These are phyloP conservation scores for Coniferiporia weirii DNA, from an alignment of 1,284 basidiomycete genomes.

Conservation along the genomic window DNA sequence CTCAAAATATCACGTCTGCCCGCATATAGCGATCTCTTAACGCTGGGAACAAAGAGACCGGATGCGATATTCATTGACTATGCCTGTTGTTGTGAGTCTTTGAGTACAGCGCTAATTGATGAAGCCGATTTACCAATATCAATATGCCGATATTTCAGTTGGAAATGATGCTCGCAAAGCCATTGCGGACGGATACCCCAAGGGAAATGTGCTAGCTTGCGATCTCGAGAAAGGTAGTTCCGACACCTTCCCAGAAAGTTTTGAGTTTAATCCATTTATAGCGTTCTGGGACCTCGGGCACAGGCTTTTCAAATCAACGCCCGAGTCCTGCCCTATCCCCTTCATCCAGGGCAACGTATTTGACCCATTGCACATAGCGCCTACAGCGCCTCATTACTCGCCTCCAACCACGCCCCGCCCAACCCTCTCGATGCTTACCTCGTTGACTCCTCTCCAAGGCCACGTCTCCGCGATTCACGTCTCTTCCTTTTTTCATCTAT, in stretches of 20 bases:
- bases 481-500: slow-evolving; percentile 34
- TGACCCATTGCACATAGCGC: slow-evolving; percentile 24
- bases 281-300: slow-evolving; percentile 32
- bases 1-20: slow-evolving; percentile 37
- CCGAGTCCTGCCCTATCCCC: slow-evolving; percentile 28
- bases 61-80: slow-evolving; percentile 45
- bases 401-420: slow-evolving; percentile 15
- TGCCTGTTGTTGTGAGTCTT: slow-evolving; percentile 43
- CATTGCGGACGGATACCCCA: slow-evolving; percentile 25
- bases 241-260: neutral
- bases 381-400: slow-evolving; percentile 19
- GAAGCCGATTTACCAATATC: neutral
- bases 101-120: neutral
- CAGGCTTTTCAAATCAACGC: slow-evolving; percentile 28
- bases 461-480: slow-evolving; percentile 30
- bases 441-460: slow-evolving; percentile 31
- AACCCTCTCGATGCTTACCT: slow-evolving; percentile 25
- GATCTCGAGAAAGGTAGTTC: slow-evolving; percentile 23
- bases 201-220: slow-evolving; percentile 23
- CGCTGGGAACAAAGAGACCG: slow-evolving; percentile 33
- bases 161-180: slow-evolving; percentile 25
- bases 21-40: slow-evolving; percentile 37
- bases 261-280: slow-evolving; percentile 7
- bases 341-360: slow-evolving; percentile 32
- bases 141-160: slow-evolving; percentile 17